Conservation (phyloP, 768 basidiomycete species). For the Hygrophoropsis aurantiaca region DNA sequence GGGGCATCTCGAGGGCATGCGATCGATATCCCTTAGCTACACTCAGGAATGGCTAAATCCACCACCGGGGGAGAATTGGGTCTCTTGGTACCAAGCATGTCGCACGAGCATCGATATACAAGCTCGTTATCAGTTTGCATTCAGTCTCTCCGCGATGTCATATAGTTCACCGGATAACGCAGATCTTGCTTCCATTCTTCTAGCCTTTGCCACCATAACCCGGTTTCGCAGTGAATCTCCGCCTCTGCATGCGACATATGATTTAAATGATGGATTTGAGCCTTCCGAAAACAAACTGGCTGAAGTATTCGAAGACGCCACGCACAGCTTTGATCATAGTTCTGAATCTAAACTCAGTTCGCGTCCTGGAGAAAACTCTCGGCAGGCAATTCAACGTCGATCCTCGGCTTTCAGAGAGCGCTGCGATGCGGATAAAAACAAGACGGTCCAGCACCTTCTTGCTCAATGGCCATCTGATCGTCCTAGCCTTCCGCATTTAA, state of each 20-base stretch:
- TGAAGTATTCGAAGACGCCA: background rate
- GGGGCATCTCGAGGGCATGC: background rate
- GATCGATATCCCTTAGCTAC: constrained; percentile 18
- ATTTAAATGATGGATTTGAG: constrained; percentile 7
- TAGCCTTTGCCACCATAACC: constrained; percentile 28
- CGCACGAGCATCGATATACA: constrained; percentile 7
- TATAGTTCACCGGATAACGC: constrained; percentile 17
- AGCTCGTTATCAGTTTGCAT: constrained; percentile 23
- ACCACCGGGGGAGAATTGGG: constrained; percentile 19
- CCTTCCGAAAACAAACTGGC: constrained; percentile 2
- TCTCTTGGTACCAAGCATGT: constrained; percentile 27
- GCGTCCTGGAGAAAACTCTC: background rate
- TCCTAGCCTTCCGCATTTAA: constrained; percentile 7
- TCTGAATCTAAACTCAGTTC: constrained; percentile 7
- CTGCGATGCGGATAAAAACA: constrained; percentile 3
- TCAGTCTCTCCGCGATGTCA: constrained; percentile 32
- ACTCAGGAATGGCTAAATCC: constrained; percentile 26
- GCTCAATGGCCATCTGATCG: constrained; percentile 18
- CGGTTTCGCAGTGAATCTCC: constrained; percentile 10
- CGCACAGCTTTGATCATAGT: constrained; percentile 9
- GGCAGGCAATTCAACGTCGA: constrained; percentile 6
- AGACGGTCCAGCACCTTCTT: constrained; percentile 1
- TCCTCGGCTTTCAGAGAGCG: constrained; percentile 6
- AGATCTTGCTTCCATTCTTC: constrained; percentile 23
- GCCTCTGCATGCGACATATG: constrained; percentile 14